These are phyloP conservation scores for Aotearoamyces nothofagi DNA, from an alignment of 2,329 filamentous ascomycete species.

Conservation along the genomic window DNA sequence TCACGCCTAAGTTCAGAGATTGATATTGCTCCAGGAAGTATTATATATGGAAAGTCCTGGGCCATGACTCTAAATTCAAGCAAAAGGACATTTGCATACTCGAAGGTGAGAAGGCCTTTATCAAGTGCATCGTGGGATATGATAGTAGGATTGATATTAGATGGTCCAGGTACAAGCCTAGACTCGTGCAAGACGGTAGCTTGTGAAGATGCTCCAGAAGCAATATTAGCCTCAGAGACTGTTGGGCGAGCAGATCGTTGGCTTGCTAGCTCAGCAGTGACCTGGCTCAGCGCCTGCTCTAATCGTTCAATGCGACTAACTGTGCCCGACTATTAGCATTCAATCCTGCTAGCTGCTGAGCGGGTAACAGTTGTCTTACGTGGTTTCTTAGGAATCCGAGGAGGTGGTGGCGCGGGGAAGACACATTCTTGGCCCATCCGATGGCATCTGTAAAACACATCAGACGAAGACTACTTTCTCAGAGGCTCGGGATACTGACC, in stretches of 20 bases:
- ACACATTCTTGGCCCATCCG: neutral
- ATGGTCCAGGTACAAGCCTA: neutral
- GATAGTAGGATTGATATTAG: neutral
- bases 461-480: neutral
- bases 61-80: constrained; percentile 2
- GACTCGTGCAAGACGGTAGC: too few relatives aligned
- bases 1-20: constrained; percentile 2
- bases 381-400: neutral
- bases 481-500: neutral
- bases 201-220: neutral
- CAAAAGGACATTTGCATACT: constrained; percentile 2
- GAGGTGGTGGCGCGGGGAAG: neutral
- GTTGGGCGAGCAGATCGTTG: neutral
- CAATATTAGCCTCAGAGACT: neutral
- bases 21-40: neutral
- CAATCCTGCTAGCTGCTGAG: neutral
- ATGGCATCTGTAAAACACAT: neutral
- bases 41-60: constrained; percentile 3
- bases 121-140: constrained; percentile 2
- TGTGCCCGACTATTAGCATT: neutral
- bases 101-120: constrained; percentile 2
- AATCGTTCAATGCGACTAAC: neutral
- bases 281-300: neutral
- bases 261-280: neutral
- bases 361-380: neutral